Base-by-base conservation (phyloP, 75 land plant genomes). In the Ceratopteris richardii region DNA sequence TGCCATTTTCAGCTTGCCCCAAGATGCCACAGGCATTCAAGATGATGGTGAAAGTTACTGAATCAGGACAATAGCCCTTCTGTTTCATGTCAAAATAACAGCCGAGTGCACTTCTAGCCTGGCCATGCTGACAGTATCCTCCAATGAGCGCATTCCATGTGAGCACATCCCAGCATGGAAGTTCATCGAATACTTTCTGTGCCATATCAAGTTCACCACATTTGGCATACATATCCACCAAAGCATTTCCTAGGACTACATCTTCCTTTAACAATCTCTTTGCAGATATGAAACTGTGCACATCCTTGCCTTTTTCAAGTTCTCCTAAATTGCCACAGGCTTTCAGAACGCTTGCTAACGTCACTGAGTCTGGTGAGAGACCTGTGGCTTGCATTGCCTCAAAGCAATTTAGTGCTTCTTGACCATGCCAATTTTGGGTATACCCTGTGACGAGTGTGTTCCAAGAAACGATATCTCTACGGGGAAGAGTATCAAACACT, bases 121-220 rank as follows among this genome's bases (percentile, higher is more conserved):
- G 20, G 0, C 79, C 79, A 58, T 70, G 58, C 63, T 37, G 51
- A n/a, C 56, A 69, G 53, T 44, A 62, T 16, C 64, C 73, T 27
- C 48, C 25, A 22, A 78, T 78, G n/a, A 78, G 62, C 19, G 56
- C 61, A 23, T 40, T 78, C 81, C 73, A 78, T 0, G 73, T 69
- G 54, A 78, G 62, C 1, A 69, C 47, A 56, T 74, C 48, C 57
- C 58, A 64, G 18, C 53, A 28, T 26, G 22, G 18, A 47, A 78
- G 60, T 5, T 25, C n/a, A 18, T 56, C n/a, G 39, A 78, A 74
- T 1, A 77, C 29, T 9, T 31, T 41, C 1, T 31, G 33, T 12
- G 67, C 57, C 29, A 58, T 53, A 1, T 31, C 44, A 22, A 72
- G 46, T 13, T 29, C 27, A 14, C 80, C 80, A 72, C 62, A 67